Evolutionary conservation across 2,329 filamentous ascomycete species (phyloP), one percentile per base, ranked within the genome.

Genomic region (Colletotrichum graminicola): DNA sequence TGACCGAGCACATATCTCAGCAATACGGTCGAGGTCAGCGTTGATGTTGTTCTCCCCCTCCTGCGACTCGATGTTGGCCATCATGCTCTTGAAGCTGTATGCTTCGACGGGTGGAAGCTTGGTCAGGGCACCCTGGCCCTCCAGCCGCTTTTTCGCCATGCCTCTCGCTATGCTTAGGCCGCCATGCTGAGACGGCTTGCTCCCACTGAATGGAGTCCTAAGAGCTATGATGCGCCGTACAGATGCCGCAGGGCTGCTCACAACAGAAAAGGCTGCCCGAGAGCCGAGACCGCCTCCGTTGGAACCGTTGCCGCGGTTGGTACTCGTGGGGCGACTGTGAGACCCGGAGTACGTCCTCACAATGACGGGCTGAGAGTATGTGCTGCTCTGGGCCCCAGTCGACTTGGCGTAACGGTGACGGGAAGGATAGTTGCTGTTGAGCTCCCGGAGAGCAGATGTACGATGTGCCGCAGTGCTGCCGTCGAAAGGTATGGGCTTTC

Each of bases 1-100:
- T 16, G 89, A 91, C 43, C 88, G 84, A 47, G 90, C 90, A 79
- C 89, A 92, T 41, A 92, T 91, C 78, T 91, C 89, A 14, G 90
- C 90, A 75, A 92, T 91, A 51, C 88, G 86, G 73, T 91, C 89
- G 61, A 92, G 80, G 75, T 91, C 88, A 16, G 88, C 83, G 62
- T 84, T 84, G 71, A 91, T 88, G 69, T 87, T 84, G 60, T 80
- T 80, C 7, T 79, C 80, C 5, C 76, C 77, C 62, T 82, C 81
- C 61, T 83, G 81, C 1, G 81, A 80, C 71, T 87, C 83, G 59
- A 89, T 83, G 69, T 87, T 86, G 62, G 86, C 85, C 83, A 92
- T 86, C 76, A 91, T 90, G 73, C 86, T 88, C 77, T 89, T 90
- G 81, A 91, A 91, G 64, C 85, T 89, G 75, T 91, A 92, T 16